Base-by-base conservation (phyloP, 805 yeast species). In the Myxozyma neotropica region DNA sequence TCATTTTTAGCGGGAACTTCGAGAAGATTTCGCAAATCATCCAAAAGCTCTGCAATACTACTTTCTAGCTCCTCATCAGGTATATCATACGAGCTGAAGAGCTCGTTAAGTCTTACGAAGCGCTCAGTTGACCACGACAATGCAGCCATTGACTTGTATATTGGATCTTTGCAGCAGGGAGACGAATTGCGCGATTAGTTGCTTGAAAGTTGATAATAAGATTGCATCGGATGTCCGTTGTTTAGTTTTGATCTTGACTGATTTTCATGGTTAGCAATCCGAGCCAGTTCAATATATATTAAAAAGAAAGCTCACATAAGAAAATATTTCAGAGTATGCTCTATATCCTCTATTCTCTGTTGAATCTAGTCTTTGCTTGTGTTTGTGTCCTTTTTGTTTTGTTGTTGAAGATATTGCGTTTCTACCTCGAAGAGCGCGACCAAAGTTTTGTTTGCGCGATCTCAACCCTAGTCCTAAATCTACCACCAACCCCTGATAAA, bases 1-100 rank as follows among this genome's bases (percentile, higher is more conserved):
- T 75, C 79, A 40, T 69, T 70, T 56, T 74, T 72, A 7, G 69
- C 57, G 1, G 81, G 81, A 4, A 73, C 68, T 8, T 66, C 65
- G 31, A 78, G 68, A 42, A 77, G 67, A 40, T 59, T 65, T 35
- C 62, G 62, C 42, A 79, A 65, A 58, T 79, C 82, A 2, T 66
- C 71, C n/a, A 45, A 4, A 3, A 35, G 26, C 8, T 45, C 57
- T 2, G 26, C 3, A 24, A 55, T 38, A 8, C 31, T 17, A 5
- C 12, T 29, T 15, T 35, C 47, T 10, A 55, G 15, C 13, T 21
- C 44, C 8, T 44, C 50, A 7, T 27, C 49, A n/a, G 38, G 24
- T 27, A 23, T 57, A 33, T 44, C 55, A 23, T 17, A 19, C 15
- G 38, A 49, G 27, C 35, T 43, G n/a, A 57, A 39, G 40, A 58